Base-by-base conservation (phyloP, 164 flowering plant species). In the Sedum album region DNA sequence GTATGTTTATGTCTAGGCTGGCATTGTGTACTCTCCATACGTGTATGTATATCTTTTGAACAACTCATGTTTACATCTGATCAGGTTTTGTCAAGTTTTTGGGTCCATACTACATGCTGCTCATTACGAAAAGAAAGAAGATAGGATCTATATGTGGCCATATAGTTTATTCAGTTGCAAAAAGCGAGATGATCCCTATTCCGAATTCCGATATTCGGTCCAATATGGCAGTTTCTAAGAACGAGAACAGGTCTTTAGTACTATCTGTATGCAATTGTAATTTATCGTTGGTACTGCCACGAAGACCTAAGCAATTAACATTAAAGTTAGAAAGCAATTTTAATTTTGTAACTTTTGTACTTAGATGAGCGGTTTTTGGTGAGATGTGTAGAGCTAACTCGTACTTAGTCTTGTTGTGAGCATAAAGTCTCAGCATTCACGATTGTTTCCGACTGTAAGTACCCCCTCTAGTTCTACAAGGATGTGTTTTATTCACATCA, bases 51-150 rank as follows among this genome's bases (percentile, higher is more conserved):
- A n/a, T 67, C 67, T 68, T 73, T 39, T 67, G 38, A 51, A 21
- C 57, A 51, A 51, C 26, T 51, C 57, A 55, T 21, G 31, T 28
- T 11, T 55, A 55, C 5, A 11, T 55, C 17, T 14, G 31, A 73
- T 20, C 73, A 95, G 99, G 99, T 38, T 92, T 95, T 75, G 75
- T 95, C 31, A 90, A 88, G 73, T 88, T 95, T 79, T 74, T 92
- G 88, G 99, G 97, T 68, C 99, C 99, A 41, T 88, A 92, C 68
- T 90, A 95, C 82, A 90, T 95, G 96, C 79, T 95, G 68, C 86
- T 95, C 73, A 88, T 95, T 66, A 95, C 97, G 31, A 82, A 89
- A 76, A 88, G 99, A 79, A 83, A 86, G 76, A 82, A 84, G 73
- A 82, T 95, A 72, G 99, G 97, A 71, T 77, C 73, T 38, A 92